These are phyloP conservation scores for Globisporangium canariense DNA, from an alignment of 352 stramenopile genomes.

Conservation along the genomic window DNA sequence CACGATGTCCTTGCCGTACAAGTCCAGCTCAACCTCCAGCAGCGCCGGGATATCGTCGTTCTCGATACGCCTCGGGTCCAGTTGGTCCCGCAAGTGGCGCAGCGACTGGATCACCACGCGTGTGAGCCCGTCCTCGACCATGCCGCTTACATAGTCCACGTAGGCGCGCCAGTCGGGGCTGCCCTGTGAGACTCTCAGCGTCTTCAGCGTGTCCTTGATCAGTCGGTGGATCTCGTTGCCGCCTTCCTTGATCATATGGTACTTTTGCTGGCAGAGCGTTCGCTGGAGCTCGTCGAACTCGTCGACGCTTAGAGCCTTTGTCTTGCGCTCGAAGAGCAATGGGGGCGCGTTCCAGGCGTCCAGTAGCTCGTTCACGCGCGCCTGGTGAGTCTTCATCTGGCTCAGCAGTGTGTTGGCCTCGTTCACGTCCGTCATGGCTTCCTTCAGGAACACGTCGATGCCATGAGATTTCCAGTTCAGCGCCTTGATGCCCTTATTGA, in stretches of 20 bases:
- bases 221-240: conserved; percentile 85
- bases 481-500: conserved; percentile 86
- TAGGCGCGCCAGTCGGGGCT: conserved; percentile 92
- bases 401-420: conserved; percentile 83
- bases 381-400: conserved; percentile 87
- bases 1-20: conserved; percentile 83
- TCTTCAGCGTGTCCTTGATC: conserved; percentile 89
- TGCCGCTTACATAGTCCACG: conserved; percentile 90
- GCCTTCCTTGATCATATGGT: conserved; percentile 85
- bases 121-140: conserved; percentile 83
- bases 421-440: conserved; percentile 87
- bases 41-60: conserved; percentile 83
- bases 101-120: conserved; percentile 75
- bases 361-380: conserved; percentile 73
- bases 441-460: conserved; percentile 91
- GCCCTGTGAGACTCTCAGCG: conserved; percentile 85
- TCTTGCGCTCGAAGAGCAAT: conserved; percentile 85
- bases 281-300: conserved; percentile 89
- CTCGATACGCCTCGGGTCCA: conserved; percentile 81
- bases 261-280: conserved; percentile 70
- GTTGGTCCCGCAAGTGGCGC: conserved; percentile 65
- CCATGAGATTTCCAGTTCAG: conserved; percentile 93
- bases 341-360: conserved; percentile 67
- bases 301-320: conserved; percentile 69
- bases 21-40: conserved; percentile 89